Evolutionary conservation across 1,284 basidiomycete genomes (phyloP), one percentile per base, ranked within the genome.

Genomic region (Termitomyces sp.): DNA sequence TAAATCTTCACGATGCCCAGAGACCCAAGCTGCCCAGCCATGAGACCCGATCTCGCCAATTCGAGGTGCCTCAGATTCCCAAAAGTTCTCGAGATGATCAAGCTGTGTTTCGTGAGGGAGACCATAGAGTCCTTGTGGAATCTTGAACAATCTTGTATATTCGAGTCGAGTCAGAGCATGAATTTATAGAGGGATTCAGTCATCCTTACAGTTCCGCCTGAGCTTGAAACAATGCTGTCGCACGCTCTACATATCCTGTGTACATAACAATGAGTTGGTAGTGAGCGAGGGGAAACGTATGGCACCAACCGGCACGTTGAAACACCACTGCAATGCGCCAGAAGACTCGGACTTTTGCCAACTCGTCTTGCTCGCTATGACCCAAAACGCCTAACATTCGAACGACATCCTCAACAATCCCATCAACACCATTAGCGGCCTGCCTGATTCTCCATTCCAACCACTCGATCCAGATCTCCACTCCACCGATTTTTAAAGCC

Each of bases 291-390:
- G 10, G 6, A 34, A 33, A 13, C 49, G 67, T 83, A 59, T 57
- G 91, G 91, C 92, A 63, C 92, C 85, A 66, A 92, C 92, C 93
- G 63, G 93, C 86, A 66, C 86, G 80, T 57, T 81, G 79, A 18
- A 93, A 75, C 49, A 81, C 82, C 8, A 87, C 73, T 4, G 83
- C 81, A 11, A 78, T 71, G 48, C 89, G 77, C 84, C 88, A 92
- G 52, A 91, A 75, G 13, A 86, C 68, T 55, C 88, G 76, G 38
- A 91, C 64, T 61, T 74, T 80, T 13, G 75, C 73, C 7, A 83
- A 53, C 49, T 90, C 85, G 45, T 67, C 73, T 21, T 73, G 69
- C 35, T 73, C 69, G 14, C 63, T 64, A 16, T 60, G 57, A 28
- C 65, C 64, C 35, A 84, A 60, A 5, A 71, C 66, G 16, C 63